Conservation (phyloP, 2,329 filamentous ascomycete species). For the Paraphaeosphaeria sporulosa region DNA sequence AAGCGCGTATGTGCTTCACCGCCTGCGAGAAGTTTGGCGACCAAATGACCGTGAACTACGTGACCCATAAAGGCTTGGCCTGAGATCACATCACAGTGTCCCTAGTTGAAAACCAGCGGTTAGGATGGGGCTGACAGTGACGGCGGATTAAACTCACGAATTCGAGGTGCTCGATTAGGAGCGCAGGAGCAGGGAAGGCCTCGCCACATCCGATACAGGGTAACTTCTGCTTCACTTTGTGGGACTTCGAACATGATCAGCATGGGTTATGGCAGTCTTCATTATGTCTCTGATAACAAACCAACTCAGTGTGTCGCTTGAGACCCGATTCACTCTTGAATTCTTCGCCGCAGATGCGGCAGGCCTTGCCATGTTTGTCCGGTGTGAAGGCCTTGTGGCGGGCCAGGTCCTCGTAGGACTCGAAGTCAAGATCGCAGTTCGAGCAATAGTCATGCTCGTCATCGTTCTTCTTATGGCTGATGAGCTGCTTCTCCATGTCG, state of each 20-base stretch:
- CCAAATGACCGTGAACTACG: conserved; percentile 59
- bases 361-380: conserved; percentile 58
- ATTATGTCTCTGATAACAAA: conserved; percentile 30
- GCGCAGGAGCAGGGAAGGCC: conserved; percentile 57
- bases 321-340: conserved; percentile 62
- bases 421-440: conserved; percentile 56
- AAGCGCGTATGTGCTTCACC: conserved; percentile 31
- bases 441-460: conserved; percentile 56
- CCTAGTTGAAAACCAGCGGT: conserved; percentile 21
- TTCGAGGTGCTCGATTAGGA: conserved; percentile 64
- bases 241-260: conserved; percentile 47
- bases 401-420: conserved; percentile 53
- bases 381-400: conserved; percentile 55
- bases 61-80: conserved; percentile 55
- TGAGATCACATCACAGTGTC: conserved; percentile 56
- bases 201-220: conserved; percentile 61
- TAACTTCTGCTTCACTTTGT: conserved; percentile 59
- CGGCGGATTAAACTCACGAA: conserved; percentile 22
- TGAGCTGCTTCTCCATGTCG: conserved; percentile 55
- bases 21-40: conserved; percentile 43
- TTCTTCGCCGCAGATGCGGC: conserved; percentile 64
- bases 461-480: conserved; percentile 58
- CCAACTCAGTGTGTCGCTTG: conserved; percentile 60
- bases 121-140: not conserved
- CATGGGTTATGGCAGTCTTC: not conserved